phyloP scores from a whole-genome alignment of 257 asterid species.

The Penstemon eatonii region DNA sequence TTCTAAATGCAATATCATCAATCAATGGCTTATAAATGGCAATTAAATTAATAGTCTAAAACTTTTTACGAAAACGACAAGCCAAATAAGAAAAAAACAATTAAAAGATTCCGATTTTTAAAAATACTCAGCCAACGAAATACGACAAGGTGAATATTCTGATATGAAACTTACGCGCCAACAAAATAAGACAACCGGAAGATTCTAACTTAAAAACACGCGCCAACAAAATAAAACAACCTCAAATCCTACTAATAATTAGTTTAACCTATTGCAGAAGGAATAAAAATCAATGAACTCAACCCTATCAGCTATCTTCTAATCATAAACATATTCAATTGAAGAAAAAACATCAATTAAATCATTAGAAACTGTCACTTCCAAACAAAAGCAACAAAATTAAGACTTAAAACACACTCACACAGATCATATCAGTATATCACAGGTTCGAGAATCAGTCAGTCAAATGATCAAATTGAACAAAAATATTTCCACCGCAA shows the following conservation, averaged over 20 bases:
- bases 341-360: slow-evolving; percentile 16
- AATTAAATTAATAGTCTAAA: too few species aligned
- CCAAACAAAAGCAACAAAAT: slow-evolving; percentile 13
- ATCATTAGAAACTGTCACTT: slow-evolving; percentile 21
- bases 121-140: too few species aligned
- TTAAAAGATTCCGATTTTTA: neutral
- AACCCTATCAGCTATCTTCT: slow-evolving; percentile 13
- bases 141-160: too few species aligned
- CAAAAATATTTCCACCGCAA: neutral
- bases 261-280: neutral
- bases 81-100: slow-evolving; percentile 24
- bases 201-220: slow-evolving; percentile 17
- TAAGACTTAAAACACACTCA: slow-evolving; percentile 3
- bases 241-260: slow-evolving; percentile 6
- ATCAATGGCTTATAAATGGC: too few species aligned
- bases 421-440: slow-evolving; percentile 2
- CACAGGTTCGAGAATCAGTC: neutral
- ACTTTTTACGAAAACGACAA: slow-evolving; percentile 4
- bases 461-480: neutral
- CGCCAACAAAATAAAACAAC: slow-evolving; percentile 11
- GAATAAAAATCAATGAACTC: neutral
- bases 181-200: neutral
- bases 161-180: too few species aligned
- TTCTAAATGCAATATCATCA: slow-evolving; percentile 4
- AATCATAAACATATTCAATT: slow-evolving; percentile 21